These are phyloP conservation scores for Yarrowia bubula DNA, from an alignment of 805 yeast species.

Conservation along the genomic window DNA sequence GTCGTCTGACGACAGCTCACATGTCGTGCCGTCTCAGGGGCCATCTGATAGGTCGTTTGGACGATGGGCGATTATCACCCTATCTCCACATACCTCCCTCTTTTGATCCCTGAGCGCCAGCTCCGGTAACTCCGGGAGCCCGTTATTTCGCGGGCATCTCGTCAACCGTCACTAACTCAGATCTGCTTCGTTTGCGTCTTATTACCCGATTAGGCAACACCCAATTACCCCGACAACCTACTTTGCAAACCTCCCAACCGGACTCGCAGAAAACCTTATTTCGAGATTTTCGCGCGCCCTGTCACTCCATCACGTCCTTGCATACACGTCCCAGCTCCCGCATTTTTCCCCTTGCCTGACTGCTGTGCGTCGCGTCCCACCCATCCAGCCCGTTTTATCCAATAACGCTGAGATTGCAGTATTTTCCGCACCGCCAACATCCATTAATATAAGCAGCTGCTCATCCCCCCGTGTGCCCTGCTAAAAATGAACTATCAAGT, in stretches of 20 bases:
- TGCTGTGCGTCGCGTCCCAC: slow-evolving; percentile 28
- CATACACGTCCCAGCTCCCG: slow-evolving; percentile 22
- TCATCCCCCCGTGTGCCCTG: slow-evolving; percentile 2
- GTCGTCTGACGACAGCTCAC: too few species aligned
- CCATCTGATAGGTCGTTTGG: too few species aligned
- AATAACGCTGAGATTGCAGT: slow-evolving; percentile 22
- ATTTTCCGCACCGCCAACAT: background rate
- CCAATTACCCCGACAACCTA: slow-evolving; percentile 18
- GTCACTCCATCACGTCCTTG: slow-evolving; percentile 16
- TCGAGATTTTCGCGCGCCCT: slow-evolving; percentile 14
- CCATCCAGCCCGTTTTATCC: slow-evolving; percentile 21
- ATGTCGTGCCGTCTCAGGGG: too few species aligned
- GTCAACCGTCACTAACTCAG: slow-evolving; percentile 6
- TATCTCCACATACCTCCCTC: too few species aligned
- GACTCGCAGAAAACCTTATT: background rate
- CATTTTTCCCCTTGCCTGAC: slow-evolving; percentile 22
- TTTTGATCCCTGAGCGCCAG: background rate
- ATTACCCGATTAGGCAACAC: slow-evolving; percentile 1
- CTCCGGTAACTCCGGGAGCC: background rate
- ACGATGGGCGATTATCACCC: too few species aligned
- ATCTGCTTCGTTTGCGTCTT: slow-evolving; percentile 20
- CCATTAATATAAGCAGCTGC: slow-evolving; percentile 13
- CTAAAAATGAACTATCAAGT: slow-evolving; percentile 8
- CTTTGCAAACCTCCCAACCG: slow-evolving; percentile 22
- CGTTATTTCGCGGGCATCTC: slow-evolving; percentile 1